phyloP scores from a whole-genome alignment of 305 asterid genomes.

The Fraxinus nigra region DNA sequence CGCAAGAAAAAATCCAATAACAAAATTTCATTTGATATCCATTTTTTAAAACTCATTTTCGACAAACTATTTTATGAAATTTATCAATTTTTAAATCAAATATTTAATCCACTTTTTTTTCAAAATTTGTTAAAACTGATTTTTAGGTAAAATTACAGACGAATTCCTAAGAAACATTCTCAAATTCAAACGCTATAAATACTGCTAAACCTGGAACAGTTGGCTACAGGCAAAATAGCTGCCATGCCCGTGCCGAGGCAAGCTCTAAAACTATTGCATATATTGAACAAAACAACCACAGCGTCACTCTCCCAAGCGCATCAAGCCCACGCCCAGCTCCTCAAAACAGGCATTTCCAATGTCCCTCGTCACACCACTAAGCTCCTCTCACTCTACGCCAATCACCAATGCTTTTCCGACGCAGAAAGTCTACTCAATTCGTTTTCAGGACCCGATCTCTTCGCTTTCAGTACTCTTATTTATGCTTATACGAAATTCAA shows the following conservation, averaged over 20 bases:
- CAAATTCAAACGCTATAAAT: neutral
- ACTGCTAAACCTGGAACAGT: neutral
- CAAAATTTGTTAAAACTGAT: no score
- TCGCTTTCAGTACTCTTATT: conserved; percentile 51
- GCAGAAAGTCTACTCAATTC: conserved; percentile 42
- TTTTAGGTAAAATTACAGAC: no score
- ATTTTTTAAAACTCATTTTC: no score
- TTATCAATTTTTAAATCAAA: no score
- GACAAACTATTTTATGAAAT: no score
- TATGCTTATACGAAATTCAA: conserved; percentile 52
- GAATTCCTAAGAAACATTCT: neutral
- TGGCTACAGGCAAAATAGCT: neutral
- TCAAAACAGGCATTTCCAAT: conserved; percentile 48
- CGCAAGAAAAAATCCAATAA: no score
- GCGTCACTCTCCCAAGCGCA: conserved; percentile 43
- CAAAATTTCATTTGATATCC: no score
- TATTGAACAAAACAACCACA: conserved; percentile 29
- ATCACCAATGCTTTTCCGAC: conserved; percentile 38
- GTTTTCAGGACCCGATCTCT: conserved; percentile 37
- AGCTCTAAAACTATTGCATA: conserved; percentile 4
- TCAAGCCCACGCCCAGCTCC: conserved; percentile 55
- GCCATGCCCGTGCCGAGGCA: neutral
- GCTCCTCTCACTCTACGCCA: conserved; percentile 56
- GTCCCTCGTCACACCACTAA: conserved; percentile 40
- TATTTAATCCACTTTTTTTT: no score